Conservation (phyloP, 129 eudicot species). For the Centella asiatica region DNA sequence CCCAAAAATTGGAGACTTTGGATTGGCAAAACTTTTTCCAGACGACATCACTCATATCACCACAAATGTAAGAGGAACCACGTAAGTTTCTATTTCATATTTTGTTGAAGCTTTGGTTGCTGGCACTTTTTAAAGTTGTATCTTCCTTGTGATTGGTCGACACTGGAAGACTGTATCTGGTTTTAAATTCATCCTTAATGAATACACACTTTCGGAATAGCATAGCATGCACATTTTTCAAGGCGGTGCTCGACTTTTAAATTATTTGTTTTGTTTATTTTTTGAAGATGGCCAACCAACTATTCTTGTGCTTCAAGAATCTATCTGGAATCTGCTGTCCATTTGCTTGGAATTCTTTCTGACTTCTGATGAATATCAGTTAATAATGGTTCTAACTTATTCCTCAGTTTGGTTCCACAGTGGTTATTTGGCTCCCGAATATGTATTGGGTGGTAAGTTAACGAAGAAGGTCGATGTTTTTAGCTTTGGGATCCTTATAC, state of each 20-base stretch:
- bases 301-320: not conserved
- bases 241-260: no score
- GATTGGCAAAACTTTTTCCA: constrained; percentile 95
- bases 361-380: not conserved
- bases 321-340: not conserved
- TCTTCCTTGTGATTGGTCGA: not conserved
- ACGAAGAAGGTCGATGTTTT: constrained; percentile 83
- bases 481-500: constrained; percentile 87
- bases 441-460: constrained; percentile 75
- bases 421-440: constrained; percentile 96
- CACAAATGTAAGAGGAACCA: constrained; percentile 88
- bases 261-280: no score
- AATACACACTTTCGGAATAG: no score
- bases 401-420: constrained; percentile 27
- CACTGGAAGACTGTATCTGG: not conserved
- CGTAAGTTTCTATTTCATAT: constrained; percentile 44
- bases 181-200: no score
- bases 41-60: constrained; percentile 90
- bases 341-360: no score
- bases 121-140: not conserved
- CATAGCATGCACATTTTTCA: no score
- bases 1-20: constrained; percentile 97
- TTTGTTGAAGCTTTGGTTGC: constrained; percentile 1
- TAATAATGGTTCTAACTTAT: not conserved
- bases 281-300: no score